Percentiles rank a stretch among this genome's conserved stretches.
phyloP scores from a whole-genome alignment of 805 yeast genomes.

The Isabelozyma pseudorhagii region DNA sequence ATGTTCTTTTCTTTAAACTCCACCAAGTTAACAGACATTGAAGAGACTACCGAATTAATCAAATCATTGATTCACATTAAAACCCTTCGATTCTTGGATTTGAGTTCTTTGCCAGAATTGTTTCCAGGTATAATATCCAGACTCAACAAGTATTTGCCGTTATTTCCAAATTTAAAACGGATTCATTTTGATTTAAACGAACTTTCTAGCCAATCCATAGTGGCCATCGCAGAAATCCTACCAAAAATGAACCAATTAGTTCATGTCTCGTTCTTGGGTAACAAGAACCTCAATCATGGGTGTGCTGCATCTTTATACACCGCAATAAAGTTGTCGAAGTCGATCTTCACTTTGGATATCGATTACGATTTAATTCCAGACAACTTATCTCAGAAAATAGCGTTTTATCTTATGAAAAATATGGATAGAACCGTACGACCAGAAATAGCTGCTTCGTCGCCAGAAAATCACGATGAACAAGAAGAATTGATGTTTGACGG shows the following conservation, averaged over 20 bases:
- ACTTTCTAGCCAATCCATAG: conserved; percentile 42
- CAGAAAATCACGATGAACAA: conserved; percentile 12
- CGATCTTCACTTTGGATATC: conserved; percentile 50
- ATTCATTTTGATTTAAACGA: conserved; percentile 56
- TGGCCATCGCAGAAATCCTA: conserved; percentile 46
- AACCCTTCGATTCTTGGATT: conserved; percentile 48
- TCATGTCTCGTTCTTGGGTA: conserved; percentile 55
- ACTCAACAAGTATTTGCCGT: conserved; percentile 43
- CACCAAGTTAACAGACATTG: conserved; percentile 43
- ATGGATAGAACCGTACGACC: conserved; percentile 46
- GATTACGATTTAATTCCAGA: conserved; percentile 53
- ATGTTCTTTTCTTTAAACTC: conserved; percentile 53
- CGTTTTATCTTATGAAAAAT: conserved; percentile 55
- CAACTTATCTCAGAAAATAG: conserved; percentile 51
- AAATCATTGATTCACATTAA: conserved; percentile 34
- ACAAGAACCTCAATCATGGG: conserved; percentile 39
- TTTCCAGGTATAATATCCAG: conserved; percentile 50
- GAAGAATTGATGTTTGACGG: conserved; percentile 75
- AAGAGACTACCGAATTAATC: conserved; percentile 34
- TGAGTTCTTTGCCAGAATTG: conserved; percentile 49
- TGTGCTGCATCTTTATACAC: conserved; percentile 50
- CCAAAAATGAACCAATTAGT: conserved; percentile 47
- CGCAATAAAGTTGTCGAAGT: conserved; percentile 43
- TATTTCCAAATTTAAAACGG: conserved; percentile 43
- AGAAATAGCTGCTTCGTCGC: conserved; percentile 12